These are phyloP conservation scores for Acidiella bohemica DNA, from an alignment of 495 filamentous ascomycete species.

Conservation along the genomic window DNA sequence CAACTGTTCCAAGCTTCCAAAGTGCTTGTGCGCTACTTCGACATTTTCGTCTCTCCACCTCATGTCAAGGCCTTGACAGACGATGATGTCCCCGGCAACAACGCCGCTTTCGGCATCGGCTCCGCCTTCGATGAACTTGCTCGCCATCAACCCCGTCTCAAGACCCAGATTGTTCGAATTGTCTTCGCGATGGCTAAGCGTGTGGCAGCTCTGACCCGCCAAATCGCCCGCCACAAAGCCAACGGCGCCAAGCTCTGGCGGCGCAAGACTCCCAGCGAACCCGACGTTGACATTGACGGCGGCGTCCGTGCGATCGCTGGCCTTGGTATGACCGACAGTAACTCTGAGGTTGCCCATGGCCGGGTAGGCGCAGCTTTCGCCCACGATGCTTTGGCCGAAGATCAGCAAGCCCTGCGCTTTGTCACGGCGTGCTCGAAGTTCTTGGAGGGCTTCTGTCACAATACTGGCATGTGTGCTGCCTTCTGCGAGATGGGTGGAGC, in stretches of 20 bases:
- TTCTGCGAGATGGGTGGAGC: constrained; percentile 71
- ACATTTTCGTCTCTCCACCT: constrained; percentile 82
- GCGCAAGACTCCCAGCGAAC: constrained; percentile 2
- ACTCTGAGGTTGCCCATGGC: background rate
- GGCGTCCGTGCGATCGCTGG: constrained; percentile 24
- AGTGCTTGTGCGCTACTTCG: constrained; percentile 74
- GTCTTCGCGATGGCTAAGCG: constrained; percentile 73
- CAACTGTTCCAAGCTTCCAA: constrained; percentile 73
- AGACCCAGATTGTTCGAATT: constrained; percentile 61
- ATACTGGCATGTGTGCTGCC: constrained; percentile 54
- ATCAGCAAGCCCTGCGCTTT: constrained; percentile 6
- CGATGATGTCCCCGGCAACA: constrained; percentile 36
- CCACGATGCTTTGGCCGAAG: constrained; percentile 14
- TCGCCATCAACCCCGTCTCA: constrained; percentile 78
- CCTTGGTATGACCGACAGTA: background rate
- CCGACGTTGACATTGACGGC: constrained; percentile 42
- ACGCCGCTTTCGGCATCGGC: constrained; percentile 53
- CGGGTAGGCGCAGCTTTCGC: too few relatives aligned
- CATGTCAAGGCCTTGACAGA: constrained; percentile 71
- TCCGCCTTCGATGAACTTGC: constrained; percentile 85
- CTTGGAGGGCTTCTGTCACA: constrained; percentile 62
- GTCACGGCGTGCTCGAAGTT: constrained; percentile 35
- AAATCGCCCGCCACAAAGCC: constrained; percentile 49
- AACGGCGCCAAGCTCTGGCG: constrained; percentile 70
- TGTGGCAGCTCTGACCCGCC: constrained; percentile 54